Evolutionary conservation across 768 basidiomycete genomes (phyloP), one percentile per base, ranked within the genome.

Genomic region (Russula griseocarnosa): DNA sequence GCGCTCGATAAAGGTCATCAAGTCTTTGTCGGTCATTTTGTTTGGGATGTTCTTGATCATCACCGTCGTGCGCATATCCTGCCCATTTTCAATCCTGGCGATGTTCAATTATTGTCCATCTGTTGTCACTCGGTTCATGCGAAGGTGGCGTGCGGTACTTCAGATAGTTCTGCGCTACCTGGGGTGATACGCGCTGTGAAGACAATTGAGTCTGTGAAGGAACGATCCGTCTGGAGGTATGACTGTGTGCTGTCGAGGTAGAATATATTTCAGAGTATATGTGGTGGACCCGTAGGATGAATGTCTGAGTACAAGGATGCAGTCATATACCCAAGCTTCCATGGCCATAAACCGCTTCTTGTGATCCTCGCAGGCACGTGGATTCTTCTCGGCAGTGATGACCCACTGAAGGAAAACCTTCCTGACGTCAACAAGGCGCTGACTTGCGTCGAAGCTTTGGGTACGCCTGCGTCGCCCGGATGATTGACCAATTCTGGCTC

Each of bases 31-130:
- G 66, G 79, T 87, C 88, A 92, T 90, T 74, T 94, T 93, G 76
- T 94, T 95, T 3, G 93, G 93, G 51, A 95, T 90, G 70, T 95
- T 95, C 76, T 94, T 92, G 66, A 91, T 85, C 89, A 92, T 92
- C 54, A 92, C 86, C 32, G 92, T 92, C 38, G 90, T 91, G 38
- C 92, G 80, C 40, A 86, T 91, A 69, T 93, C 91, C 63, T 79
- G 74, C 5, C 93, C 93, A 34, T 81, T 82, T 73, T 88, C 89
- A 69, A 95, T 94, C 62, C 80, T 80, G 49, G 77, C 79, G 14
- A 93, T 74, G 73, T 90, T 86, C 30, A 95, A 68, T 80, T 79
- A 70, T 88, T 87, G 65, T 79, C 76, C 70, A 79, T 79, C 38
- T 53, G 74, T 67, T 67, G 69, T 40, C 58, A 24, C 60, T 42